A percentile compares a stretch with the other conserved stretches of the same genome.
Conservation (phyloP, 495 filamentous ascomycete genomes). For the Geopyxis carbonaria region DNA sequence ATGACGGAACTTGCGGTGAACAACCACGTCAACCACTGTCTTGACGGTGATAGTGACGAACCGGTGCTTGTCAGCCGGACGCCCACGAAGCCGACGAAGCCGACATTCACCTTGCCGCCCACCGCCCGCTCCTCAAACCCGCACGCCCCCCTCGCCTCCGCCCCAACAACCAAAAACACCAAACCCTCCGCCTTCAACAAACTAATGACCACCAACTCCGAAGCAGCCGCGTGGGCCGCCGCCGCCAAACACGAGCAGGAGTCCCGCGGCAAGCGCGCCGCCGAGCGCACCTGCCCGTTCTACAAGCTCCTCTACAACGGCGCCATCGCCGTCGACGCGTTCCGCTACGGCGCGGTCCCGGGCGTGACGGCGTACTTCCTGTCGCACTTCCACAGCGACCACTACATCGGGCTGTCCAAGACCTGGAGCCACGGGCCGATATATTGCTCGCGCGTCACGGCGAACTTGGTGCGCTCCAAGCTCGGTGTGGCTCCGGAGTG, state of each 20-base stretch:
- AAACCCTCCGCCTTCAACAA: constrained; percentile 64
- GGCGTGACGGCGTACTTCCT: constrained; percentile 92
- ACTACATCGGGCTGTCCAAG: constrained; percentile 79
- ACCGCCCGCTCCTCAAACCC: not conserved
- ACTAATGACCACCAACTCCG: constrained; percentile 77
- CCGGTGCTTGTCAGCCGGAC: not conserved
- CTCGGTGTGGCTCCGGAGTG: constrained; percentile 73
- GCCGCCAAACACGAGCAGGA: constrained; percentile 64
- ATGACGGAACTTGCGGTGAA: constrained; percentile 33
- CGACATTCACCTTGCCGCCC: constrained; percentile 15
- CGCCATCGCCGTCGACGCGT: constrained; percentile 86
- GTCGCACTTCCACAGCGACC: constrained; percentile 94
- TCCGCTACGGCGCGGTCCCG: constrained; percentile 83
- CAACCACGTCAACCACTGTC: constrained; percentile 75
- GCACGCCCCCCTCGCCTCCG: not conserved
- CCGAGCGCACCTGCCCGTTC: constrained; percentile 83
- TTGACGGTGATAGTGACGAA: constrained; percentile 54
- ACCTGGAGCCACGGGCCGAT: constrained; percentile 90
- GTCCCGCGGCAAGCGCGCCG: constrained; percentile 74
- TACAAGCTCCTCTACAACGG: constrained; percentile 94
- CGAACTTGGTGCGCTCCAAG: constrained; percentile 70
- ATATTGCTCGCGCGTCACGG: constrained; percentile 86
- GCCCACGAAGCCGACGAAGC: constrained; percentile 33
- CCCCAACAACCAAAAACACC: constrained; percentile 3
- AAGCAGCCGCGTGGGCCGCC: constrained; percentile 74